phyloP scores from a whole-genome alignment of 1,284 basidiomycete genomes.

The Austropuccinia psidii region DNA sequence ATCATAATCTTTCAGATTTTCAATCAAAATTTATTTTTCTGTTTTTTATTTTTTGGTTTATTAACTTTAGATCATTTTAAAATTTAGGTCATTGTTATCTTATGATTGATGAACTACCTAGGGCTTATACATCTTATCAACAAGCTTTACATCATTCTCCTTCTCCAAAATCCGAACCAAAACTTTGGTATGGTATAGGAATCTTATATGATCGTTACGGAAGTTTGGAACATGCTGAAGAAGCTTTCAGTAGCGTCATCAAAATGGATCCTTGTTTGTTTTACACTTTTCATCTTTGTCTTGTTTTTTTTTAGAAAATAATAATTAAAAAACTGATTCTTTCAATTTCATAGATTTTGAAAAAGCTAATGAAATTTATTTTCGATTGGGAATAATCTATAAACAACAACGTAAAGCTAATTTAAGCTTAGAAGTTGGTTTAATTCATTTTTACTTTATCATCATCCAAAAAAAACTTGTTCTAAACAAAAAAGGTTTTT shows the following conservation, averaged over 20 bases:
- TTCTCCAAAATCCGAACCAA: constrained; percentile 96
- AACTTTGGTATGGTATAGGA: constrained; percentile 98
- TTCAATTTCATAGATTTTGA: constrained; percentile 66
- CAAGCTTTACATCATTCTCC: constrained; percentile 92
- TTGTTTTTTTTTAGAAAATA: background rate
- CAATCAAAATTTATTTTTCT: constrained; percentile 38
- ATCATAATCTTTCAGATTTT: background rate
- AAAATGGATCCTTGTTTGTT: constrained; percentile 83
- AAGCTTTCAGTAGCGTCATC: constrained; percentile 92
- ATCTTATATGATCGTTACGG: constrained; percentile 98
- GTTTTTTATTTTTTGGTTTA: background rate
- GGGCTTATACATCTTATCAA: constrained; percentile 97
- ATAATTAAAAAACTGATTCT: background rate
- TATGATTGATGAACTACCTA: constrained; percentile 98
- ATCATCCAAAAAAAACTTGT: background rate
- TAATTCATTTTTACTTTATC: constrained; percentile 34
- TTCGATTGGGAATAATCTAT: constrained; percentile 97
- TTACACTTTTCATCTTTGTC: background rate
- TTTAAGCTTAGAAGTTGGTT: constrained; percentile 61
- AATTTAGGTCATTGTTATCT: constrained; percentile 81
- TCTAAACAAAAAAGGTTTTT: background rate
- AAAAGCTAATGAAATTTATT: constrained; percentile 98
- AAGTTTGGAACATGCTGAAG: constrained; percentile 95
- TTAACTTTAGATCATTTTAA: background rate
- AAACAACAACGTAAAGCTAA: constrained; percentile 93